Evolutionary conservation across 1,284 basidiomycete genomes (phyloP), one percentile per base, ranked within the genome.

Genomic region (Puccinia polysora): DNA sequence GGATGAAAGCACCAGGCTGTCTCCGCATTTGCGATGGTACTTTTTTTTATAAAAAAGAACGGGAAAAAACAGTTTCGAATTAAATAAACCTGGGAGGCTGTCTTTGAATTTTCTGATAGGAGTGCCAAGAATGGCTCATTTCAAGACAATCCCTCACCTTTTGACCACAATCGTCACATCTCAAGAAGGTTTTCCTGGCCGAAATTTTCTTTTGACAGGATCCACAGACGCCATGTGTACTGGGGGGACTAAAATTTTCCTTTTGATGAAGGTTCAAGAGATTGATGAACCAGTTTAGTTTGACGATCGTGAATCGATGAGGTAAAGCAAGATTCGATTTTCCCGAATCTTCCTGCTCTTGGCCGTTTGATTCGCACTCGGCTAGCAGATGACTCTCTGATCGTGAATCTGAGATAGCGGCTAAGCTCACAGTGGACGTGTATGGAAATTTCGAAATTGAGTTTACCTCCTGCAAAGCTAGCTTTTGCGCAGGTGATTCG

Each of bases 151-250:
- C 7, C 36, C 36, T 8, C 2, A 71, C 69, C 18, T 63, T 71
- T 25, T 62, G 50, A 1, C 69, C 69, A 56, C 69, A 71, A 45
- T 71, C 69, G 55, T 71, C 69, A 32, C 69, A 71, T 12, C 38
- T 45, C 36, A 71, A 55, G 38, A 62, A 71, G 6, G 67, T 25
- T 36, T 71, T 71, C 10, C 34, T 52, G 4, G 60, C 43, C 12
- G 59, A 40, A 30, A 62, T 62, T 40, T 28, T 34, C 50, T 71
- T 63, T 14, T n/a, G 45, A 70, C 67, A 70, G n/a, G 56, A 55
- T 7, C 7, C 56, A 47, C 67, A 70, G n/a, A 20, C 58, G n/a
- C 36, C 18, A 15, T 32, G 43, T 12, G 14, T 23, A 18, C 32
- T 38, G 23, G 14, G n/a, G 1, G 3, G 4, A 38, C 23, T 15